Conservation (phyloP, 2,329 filamentous ascomycete genomes). For the Sporothrix sp. region DNA sequence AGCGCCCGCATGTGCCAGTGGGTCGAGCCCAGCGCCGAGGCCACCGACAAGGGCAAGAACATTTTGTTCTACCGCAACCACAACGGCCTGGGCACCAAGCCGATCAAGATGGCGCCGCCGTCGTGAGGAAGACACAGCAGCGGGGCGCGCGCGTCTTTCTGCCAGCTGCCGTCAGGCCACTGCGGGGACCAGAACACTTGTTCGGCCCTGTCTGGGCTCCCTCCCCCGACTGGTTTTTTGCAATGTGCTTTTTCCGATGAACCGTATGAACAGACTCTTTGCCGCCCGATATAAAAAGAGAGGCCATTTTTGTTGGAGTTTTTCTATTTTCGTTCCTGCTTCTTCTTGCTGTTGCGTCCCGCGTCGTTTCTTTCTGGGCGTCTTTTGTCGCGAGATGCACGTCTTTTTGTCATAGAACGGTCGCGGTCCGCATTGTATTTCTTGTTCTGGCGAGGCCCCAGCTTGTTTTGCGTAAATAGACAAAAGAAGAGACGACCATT, state of each 20-base stretch:
- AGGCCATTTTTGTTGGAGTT: background rate
- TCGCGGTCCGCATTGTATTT: too few species aligned
- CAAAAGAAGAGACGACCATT: too few species aligned
- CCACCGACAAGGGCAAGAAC: slow-evolving; percentile 69
- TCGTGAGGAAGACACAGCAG: background rate
- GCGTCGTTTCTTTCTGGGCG: background rate
- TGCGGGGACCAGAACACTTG: too few species aligned
- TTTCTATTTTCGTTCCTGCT: background rate
- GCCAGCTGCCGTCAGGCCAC: too few species aligned
- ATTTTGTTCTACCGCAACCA: slow-evolving; percentile 93
- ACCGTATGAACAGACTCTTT: slow-evolving; percentile 1
- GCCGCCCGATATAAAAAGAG: slow-evolving; percentile 6
- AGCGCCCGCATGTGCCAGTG: slow-evolving; percentile 86
- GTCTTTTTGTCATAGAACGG: background rate
- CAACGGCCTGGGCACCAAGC: slow-evolving; percentile 67
- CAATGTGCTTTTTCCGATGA: background rate
- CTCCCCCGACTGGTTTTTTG: background rate
- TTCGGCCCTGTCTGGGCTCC: background rate
- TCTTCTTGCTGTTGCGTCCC: background rate
- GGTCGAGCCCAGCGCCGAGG: slow-evolving; percentile 84
- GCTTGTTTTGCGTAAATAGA: too few species aligned
- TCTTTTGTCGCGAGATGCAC: background rate
- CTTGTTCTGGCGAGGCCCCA: too few species aligned
- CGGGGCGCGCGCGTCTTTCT: too few species aligned
- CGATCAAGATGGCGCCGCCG: slow-evolving; percentile 19